Conservation (phyloP, 129 eudicot genomes). For the Artemisia argyi region DNA sequence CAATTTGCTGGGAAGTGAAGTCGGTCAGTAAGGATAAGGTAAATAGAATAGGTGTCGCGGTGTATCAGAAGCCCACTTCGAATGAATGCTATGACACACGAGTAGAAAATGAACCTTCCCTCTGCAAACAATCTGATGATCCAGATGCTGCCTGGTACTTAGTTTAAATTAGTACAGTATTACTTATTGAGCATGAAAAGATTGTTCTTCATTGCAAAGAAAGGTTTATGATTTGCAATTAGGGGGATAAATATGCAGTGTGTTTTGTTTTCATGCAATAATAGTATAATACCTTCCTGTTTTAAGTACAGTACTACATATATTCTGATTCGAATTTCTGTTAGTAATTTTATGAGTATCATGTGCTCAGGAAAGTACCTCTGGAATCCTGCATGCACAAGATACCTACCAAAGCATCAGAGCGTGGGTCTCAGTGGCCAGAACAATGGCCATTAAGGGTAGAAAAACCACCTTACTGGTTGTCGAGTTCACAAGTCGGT, state of each 20-base stretch:
- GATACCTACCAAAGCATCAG: constrained; percentile 24
- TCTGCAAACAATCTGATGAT: constrained; percentile 9
- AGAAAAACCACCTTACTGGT: constrained; percentile 36
- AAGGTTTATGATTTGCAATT: background rate
- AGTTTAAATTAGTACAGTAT: background rate
- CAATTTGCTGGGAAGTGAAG: background rate
- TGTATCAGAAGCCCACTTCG: constrained; percentile 30
- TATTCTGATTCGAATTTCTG: background rate
- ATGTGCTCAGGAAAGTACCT: constrained; percentile 29
- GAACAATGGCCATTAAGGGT: constrained; percentile 37
- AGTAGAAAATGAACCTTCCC: constrained; percentile 38
- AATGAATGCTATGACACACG: constrained; percentile 38
- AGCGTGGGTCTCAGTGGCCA: constrained; percentile 40
- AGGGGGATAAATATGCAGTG: no score
- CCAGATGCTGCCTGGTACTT: constrained; percentile 43
- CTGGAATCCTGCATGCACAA: constrained; percentile 40
- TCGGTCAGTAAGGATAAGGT: background rate
- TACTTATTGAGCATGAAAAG: background rate
- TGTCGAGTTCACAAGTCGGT: background rate
- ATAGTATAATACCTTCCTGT: background rate
- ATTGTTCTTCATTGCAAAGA: no score
- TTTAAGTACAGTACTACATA: background rate
- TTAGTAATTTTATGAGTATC: background rate
- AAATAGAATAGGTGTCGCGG: background rate
- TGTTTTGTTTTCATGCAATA: background rate